These are phyloP conservation scores for Neurospora africana DNA, from an alignment of 495 filamentous ascomycete species.

Conservation along the genomic window DNA sequence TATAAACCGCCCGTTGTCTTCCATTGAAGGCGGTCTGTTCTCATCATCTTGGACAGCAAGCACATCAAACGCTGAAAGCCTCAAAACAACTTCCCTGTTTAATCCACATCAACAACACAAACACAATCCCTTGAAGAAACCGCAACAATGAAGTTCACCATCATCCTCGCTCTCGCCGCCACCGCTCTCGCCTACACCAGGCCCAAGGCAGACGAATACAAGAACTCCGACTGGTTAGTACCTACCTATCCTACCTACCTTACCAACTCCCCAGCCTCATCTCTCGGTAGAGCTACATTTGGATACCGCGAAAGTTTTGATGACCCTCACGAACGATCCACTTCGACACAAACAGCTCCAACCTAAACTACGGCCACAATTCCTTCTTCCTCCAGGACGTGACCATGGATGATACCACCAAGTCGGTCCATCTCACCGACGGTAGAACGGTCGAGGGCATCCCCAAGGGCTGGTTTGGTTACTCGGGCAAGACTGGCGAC, in stretches of 20 bases:
- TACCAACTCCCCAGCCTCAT: background rate
- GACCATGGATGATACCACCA: background rate
- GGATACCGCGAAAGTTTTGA: background rate
- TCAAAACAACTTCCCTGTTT: background rate
- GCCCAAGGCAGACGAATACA: background rate
- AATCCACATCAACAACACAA: background rate
- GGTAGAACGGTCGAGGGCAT: background rate
- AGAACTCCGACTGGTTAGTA: background rate
- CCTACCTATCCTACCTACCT: background rate
- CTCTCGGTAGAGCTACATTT: background rate
- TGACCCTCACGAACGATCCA: background rate
- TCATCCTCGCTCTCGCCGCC: background rate
- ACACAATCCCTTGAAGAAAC: background rate
- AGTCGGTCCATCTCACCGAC: background rate
- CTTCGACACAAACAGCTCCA: background rate
- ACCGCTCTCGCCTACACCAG: background rate
- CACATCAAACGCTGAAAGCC: background rate
- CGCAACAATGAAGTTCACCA: background rate
- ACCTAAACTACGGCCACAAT: background rate
- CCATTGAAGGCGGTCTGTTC: background rate
- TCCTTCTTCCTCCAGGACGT: background rate
- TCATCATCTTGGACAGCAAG: background rate
- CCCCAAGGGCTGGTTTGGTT: background rate
- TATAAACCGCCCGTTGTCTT: background rate
- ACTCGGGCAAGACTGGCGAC: background rate